Base-by-base conservation (phyloP, 768 basidiomycete species). In the Russula sp. region DNA sequence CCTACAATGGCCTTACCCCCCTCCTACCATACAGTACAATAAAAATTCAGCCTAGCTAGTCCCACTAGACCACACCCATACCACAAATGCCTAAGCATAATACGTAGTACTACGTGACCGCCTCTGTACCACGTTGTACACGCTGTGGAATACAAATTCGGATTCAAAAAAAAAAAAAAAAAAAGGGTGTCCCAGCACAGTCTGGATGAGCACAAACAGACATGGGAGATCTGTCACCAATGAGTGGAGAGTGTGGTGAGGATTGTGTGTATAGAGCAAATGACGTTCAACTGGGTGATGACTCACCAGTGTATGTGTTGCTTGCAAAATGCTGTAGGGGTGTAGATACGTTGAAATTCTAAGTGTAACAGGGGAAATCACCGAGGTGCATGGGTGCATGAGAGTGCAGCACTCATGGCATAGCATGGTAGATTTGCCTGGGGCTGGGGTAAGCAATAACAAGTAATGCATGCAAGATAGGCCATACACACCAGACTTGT, bases 281-380 rank as follows among this genome's bases (percentile, higher is more conserved):
- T 83, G 64, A 93, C 78, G 71, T 91, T 91, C 67, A 91, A 81
- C 68, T 91, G 90, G 60, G 92, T 90, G 49, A 93, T 83, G 0
- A 86, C 82, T 16, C 90, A 82, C 90, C 90, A 93, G n/a, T 87
- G 79, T 14, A 88, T 78, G 25, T 86, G 83, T 67, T 93, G 90
- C 58, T 84, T 80, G 20, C 82, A 83, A 69, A 90, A 91, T 0
- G 86, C 85, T 18, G 78, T 83, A 2, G 90, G 89, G 0, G 81
- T 83, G 70, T 91, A 91, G 5, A 91, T 72, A 36, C 79, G 77
- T 71, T 92, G 90, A 66, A 87, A 92, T 68, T 92, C 88, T 90
- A 73, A 7, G 39, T n/a, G 48, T 32, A 34, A 58, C 36, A 34
- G 34, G 39, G 36, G 32, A 16, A 36, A 38, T 45, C 55, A 63